Base-by-base conservation (phyloP, 371 early-diverging fungal genomes). In the Dichotomocladium elegans region DNA sequence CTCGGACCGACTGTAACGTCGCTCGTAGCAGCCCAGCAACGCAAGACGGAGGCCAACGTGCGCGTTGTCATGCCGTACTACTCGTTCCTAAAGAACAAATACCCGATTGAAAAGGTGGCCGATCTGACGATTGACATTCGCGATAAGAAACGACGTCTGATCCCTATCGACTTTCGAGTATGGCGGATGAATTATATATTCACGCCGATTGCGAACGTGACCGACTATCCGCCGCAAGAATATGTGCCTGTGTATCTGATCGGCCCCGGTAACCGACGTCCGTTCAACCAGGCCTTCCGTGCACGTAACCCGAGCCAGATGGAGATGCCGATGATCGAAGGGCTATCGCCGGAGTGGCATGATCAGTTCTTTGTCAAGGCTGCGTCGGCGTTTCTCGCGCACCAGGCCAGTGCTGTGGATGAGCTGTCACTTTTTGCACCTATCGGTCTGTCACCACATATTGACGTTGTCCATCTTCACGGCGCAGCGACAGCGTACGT, bases 311-410 rank as follows among this genome's bases (percentile, higher is more conserved):
- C 61, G 1, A 63, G 72, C 3, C 66, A 80, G 2, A 81, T 86
- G 19, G 80, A 86, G 47, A 70, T 60, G 1, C 74, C 78, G 17
- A n/a, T 17, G 37, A 21, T 21, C n/a, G 60, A 59, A 8, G 78
- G 74, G n/a, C 53, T 86, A 17, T 81, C 83, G 0, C 67, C 61
- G 24, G 86, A 86, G 52, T 86, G 86, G 84, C 76, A 68, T 47
- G 82, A 86, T 55, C 79, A 79, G 6, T 86, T 76, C 42, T 86
- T 86, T 53, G 55, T 57, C 24, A 86, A 86, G 54, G 86, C 84
- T 3, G 80, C 68, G 0, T 77, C 84, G 0, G 61, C 73, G 0
- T 80, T 86, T 57, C 58, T 86, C 22, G 61, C 70, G 22, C 70
- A 75, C 54, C 72, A 72, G 35, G 61, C 71, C 1, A 68, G 76